A percentile compares a stretch with the other conserved stretches of the same genome.
phyloP scores from a whole-genome alignment of 371 early-diverging fungal species.

The Lichtheimia ramosa region DNA sequence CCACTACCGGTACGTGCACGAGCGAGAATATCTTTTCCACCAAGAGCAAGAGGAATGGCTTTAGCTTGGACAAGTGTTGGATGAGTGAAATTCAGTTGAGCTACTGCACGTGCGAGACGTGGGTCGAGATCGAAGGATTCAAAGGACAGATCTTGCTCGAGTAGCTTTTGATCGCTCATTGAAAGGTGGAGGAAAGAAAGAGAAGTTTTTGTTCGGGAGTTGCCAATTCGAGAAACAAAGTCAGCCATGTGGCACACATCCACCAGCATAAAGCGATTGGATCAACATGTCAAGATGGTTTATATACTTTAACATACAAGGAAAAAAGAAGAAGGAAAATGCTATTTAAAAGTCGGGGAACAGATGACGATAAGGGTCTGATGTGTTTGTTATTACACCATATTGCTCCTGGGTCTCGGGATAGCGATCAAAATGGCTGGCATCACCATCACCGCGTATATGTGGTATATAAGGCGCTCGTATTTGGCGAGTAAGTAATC shows the following conservation, averaged over 20 bases:
- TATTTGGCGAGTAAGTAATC: conserved; percentile 71
- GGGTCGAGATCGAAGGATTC: conserved; percentile 78
- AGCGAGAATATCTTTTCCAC: conserved; percentile 97
- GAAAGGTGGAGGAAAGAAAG: neutral
- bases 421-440: conserved; percentile 93
- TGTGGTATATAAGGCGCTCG: conserved; percentile 91
- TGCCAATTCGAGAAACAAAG: neutral
- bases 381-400: conserved; percentile 27
- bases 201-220: neutral
- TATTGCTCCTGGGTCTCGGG: conserved; percentile 76
- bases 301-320: neutral
- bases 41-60: conserved; percentile 92
- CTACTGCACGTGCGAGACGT: conserved; percentile 84
- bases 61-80: conserved; percentile 96
- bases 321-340: neutral
- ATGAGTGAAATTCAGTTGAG: conserved; percentile 71
- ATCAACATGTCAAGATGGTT: neutral
- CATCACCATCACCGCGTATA: conserved; percentile 85
- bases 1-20: conserved; percentile 99
- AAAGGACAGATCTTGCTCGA: conserved; percentile 44
- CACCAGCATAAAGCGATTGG: too few relatives aligned
- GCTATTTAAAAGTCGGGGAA: conserved; percentile 30
- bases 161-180: conserved; percentile 21
- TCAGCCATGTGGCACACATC: too few relatives aligned
- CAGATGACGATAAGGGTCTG: conserved; percentile 25